These are phyloP conservation scores for Mikania micrantha DNA, from an alignment of 129 eudicot species.

Conservation along the genomic window DNA sequence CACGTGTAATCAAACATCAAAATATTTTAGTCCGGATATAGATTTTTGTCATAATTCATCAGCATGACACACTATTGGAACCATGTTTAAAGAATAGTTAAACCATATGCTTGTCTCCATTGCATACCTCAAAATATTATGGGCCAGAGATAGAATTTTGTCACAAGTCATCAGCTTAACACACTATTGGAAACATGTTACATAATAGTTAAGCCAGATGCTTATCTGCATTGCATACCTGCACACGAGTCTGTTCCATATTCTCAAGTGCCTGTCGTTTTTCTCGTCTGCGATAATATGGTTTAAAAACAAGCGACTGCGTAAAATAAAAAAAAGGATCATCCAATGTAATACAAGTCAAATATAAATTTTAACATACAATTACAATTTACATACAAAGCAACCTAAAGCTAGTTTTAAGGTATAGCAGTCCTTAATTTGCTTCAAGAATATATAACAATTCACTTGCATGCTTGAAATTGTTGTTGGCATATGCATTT, in stretches of 20 bases:
- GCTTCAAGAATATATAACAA: not conserved
- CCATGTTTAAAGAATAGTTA: not conserved
- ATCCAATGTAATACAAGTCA: not conserved
- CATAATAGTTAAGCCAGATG: not conserved
- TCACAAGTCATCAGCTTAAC: not conserved
- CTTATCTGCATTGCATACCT: conserved; percentile 42
- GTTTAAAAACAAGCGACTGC: conserved; percentile 72
- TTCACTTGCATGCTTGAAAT: not conserved
- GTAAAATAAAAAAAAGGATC: conserved; percentile 3
- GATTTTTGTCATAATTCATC: not conserved
- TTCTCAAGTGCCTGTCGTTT: conserved; percentile 69
- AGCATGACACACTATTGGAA: not conserved
- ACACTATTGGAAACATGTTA: not conserved
- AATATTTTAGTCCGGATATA: not conserved
- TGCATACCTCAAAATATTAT: not conserved
- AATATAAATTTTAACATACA: not conserved
- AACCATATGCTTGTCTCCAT: too few relatives aligned
- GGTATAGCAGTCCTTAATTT: not conserved
- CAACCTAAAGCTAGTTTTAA: not conserved
- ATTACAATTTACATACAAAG: not conserved
- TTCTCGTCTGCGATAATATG: conserved; percentile 72
- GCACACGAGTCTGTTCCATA: conserved; percentile 56
- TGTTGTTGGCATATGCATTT: too few relatives aligned
- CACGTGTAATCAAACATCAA: not conserved
- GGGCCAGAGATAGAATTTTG: not conserved